Evolutionary conservation across 2,329 filamentous ascomycete species (phyloP).

Genomic region (Ophiostoma quercus): DNA sequence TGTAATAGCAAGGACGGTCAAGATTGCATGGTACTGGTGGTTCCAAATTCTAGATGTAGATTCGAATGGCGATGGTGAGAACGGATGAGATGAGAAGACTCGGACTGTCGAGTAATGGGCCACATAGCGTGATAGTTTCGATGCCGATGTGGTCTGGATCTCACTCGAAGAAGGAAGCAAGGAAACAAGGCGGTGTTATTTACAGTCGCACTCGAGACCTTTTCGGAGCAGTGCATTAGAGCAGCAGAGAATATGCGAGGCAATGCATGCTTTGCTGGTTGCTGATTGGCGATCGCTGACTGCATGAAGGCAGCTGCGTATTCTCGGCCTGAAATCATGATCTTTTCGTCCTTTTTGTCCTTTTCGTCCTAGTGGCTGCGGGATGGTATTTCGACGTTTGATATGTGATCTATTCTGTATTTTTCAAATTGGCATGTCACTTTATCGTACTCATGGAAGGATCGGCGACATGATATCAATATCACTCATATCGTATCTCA

Average conservation of each 20-base stretch:
- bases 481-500: too few relatives aligned
- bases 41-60: neutral
- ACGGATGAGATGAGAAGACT: neutral
- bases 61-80: too few relatives aligned
- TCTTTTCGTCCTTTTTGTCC: neutral
- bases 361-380: conserved; percentile 5
- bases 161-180: neutral
- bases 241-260: neutral
- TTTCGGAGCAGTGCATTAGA: neutral
- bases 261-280: neutral
- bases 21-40: neutral
- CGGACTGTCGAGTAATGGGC: neutral
- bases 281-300: neutral
- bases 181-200: neutral
- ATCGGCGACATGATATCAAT: too few relatives aligned
- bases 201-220: neutral
- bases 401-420: neutral
- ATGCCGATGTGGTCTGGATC: neutral
- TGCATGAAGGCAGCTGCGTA: neutral
- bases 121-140: neutral
- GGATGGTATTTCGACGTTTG: neutral
- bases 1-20: neutral
- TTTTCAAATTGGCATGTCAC: too few relatives aligned
- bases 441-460: too few relatives aligned
- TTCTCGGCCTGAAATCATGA: conserved; percentile 1